Evolutionary conservation across 805 yeast species (phyloP), one percentile per base, ranked within the genome.

Genomic region (Saturnispora ahearnii): DNA sequence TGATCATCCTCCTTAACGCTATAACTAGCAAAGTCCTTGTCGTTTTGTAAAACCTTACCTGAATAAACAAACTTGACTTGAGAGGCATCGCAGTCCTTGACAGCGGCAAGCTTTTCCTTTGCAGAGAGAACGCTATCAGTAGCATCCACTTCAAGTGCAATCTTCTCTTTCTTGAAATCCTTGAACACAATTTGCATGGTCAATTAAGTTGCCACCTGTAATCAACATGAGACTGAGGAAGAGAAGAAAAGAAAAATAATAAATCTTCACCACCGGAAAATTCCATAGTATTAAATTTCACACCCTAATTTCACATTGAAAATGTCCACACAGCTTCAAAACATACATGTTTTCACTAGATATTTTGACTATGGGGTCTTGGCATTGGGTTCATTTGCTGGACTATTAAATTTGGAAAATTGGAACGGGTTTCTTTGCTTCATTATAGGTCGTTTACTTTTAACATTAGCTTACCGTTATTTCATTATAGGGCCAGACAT

Each of bases 41-140:
- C 86, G 70, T 93, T 96, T 60, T 79, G 87, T 46, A 93, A 78
- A 41, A 93, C 91, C 63, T 89, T 89, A 45, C 90, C 80, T 1
- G 97, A 88, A 65, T 84, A 93, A 53, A 93, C 96, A 62, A 93
- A 79, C 70, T 90, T 91, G 64, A 91, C 80, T 61, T 83, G 90
- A 2, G 77, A 66, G 2, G 80, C 76, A 24, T 82, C 91, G 58
- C 87, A 82, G 13, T 75, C 79, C 59, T 86, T 84, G 51, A 75
- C 71, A 21, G 72, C 69, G 1, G 89, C 93, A 46, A 93, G 73
- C 58, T 79, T 78, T 59, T 79, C 82, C 67, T 90, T 91, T 18
- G 82, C 82, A n/a, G 79, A 72, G 12, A 74, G 63, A 32, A 83
- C 91, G 2, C 87, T 75, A 46, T 81, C 87, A 12, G 76, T 53